These are phyloP conservation scores for Mucor indicus DNA, from an alignment of 371 early-diverging fungal species.

Conservation along the genomic window DNA sequence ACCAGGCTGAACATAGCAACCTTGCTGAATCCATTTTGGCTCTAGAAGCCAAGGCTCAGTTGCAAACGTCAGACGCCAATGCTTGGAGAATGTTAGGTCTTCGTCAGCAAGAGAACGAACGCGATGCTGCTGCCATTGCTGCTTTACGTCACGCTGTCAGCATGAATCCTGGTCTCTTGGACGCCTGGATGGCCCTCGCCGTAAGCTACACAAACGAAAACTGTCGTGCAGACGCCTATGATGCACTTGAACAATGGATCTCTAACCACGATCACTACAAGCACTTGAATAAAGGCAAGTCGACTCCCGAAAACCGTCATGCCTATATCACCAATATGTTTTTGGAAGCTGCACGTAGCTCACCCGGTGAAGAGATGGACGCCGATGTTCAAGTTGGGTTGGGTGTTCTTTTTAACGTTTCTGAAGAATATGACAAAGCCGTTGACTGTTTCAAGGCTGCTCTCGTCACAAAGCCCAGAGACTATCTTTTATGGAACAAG, in stretches of 20 bases:
- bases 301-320: conserved; percentile 42
- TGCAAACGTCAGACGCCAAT: conserved; percentile 70
- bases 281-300: conserved; percentile 9
- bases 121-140: conserved; percentile 83
- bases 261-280: conserved; percentile 63
- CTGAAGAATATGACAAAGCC: conserved; percentile 85
- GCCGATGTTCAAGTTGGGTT: conserved; percentile 88
- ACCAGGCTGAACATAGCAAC: conserved; percentile 48
- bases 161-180: conserved; percentile 62
- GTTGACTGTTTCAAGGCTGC: conserved; percentile 94
- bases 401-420: conserved; percentile 86
- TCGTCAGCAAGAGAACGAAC: conserved; percentile 91
- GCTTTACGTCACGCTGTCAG: conserved; percentile 75
- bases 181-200: conserved; percentile 79
- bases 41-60: conserved; percentile 88
- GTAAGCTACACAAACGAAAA: conserved; percentile 91
- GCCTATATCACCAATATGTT: conserved; percentile 65
- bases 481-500: conserved; percentile 92
- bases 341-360: conserved; percentile 68
- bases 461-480: conserved; percentile 73
- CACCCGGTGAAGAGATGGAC: conserved; percentile 70
- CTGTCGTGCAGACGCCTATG: conserved; percentile 74
- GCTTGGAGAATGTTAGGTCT: conserved; percentile 84
- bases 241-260: conserved; percentile 84
- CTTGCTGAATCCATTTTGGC: conserved; percentile 87